Evolutionary conservation across 345 rosid species (phyloP).

Genomic region (Corchorus olitorius): DNA sequence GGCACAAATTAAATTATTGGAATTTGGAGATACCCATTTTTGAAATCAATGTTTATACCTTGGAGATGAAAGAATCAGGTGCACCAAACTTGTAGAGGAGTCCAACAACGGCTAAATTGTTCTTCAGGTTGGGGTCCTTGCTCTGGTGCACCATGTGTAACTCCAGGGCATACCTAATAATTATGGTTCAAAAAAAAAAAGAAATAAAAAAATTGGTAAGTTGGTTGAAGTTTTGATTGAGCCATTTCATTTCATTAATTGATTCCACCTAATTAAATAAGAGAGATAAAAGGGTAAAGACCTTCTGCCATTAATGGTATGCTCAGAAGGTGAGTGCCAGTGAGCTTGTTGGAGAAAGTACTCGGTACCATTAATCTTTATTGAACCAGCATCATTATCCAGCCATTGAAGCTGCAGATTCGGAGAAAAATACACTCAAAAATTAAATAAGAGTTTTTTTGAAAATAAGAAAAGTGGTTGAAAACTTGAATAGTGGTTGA

Average conservation of each 20-base stretch:
- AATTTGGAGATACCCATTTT: not conserved
- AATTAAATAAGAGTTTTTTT: no score
- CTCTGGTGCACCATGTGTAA: slow-evolving; percentile 70
- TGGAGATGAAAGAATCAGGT: slow-evolving; percentile 55
- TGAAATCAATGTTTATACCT: slow-evolving; percentile 35
- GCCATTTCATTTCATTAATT: no score
- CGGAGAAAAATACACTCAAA: not conserved
- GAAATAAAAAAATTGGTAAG: not conserved
- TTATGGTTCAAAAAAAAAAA: not conserved
- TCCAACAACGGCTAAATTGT: slow-evolving; percentile 50
- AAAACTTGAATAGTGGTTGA: not conserved
- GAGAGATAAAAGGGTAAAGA: not conserved
- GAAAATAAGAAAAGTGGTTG: not conserved
- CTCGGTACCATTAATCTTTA: slow-evolving; percentile 44
- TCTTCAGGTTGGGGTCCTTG: slow-evolving; percentile 41
- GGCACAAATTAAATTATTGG: not conserved
- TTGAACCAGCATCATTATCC: slow-evolving; percentile 41
- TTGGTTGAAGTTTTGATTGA: not conserved
- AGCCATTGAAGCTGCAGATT: slow-evolving; percentile 56
- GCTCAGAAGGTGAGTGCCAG: slow-evolving; percentile 91
- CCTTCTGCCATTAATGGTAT: slow-evolving; percentile 70
- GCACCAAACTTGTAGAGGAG: slow-evolving; percentile 51
- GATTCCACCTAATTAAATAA: not conserved
- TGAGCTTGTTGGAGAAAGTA: slow-evolving; percentile 66
- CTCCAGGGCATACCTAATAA: slow-evolving; percentile 63